These are phyloP conservation scores for Didymella segeticola DNA, from an alignment of 2,329 filamentous ascomycete species.

Conservation along the genomic window DNA sequence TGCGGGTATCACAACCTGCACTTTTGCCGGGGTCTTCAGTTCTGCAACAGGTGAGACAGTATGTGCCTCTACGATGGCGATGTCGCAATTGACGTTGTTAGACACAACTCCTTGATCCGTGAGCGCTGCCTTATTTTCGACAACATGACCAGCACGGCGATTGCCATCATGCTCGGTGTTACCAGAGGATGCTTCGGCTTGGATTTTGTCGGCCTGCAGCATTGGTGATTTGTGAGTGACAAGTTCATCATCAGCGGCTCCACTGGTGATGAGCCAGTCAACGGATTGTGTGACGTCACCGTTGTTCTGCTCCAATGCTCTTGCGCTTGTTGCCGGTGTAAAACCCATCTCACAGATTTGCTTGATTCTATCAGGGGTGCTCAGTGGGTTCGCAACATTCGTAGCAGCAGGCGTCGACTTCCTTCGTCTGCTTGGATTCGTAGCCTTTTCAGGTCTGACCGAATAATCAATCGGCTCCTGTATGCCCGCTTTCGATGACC, in stretches of 20 bases:
- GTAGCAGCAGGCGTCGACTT: conserved; percentile 26
- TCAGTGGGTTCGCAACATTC: conserved; percentile 1
- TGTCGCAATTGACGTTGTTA: neutral
- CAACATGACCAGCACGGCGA: neutral
- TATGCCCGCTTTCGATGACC: conserved; percentile 34
- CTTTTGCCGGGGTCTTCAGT: conserved; percentile 25
- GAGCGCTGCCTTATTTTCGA: neutral
- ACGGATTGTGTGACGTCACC: conserved; percentile 40
- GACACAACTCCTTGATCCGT: neutral
- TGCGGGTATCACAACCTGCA: conserved; percentile 35
- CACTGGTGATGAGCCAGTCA: conserved; percentile 42
- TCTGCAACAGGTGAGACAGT: neutral
- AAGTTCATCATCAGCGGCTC: conserved; percentile 38
- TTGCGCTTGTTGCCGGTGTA: conserved; percentile 38
- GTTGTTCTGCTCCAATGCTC: conserved; percentile 34
- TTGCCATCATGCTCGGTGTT: neutral
- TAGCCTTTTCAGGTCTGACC: conserved; percentile 36
- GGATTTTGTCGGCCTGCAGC: neutral
- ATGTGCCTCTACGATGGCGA: neutral
- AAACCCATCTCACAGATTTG: conserved; percentile 48
- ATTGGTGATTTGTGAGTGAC: conserved; percentile 18
- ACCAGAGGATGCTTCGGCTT: neutral
- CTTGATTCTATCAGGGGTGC: conserved; percentile 39
- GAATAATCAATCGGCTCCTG: conserved; percentile 40
- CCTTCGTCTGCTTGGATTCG: conserved; percentile 29